Percentiles rank a stretch among this genome's conserved stretches.
Conservation (phyloP, 2,329 filamentous ascomycete species). For the Aspergillus phoenicis region DNA sequence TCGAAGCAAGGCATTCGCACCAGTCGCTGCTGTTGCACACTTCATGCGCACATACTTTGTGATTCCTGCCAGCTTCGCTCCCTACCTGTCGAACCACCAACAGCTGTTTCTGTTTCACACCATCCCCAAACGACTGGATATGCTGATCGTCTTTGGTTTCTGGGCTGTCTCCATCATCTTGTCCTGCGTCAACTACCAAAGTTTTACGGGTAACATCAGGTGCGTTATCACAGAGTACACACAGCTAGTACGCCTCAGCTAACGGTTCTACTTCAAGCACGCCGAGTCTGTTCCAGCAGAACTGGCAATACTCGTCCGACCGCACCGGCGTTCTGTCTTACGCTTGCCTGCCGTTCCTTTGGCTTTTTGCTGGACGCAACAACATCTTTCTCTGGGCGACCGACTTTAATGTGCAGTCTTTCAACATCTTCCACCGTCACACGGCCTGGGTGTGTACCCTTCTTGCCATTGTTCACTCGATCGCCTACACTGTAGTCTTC, state of each 20-base stretch:
- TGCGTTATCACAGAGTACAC: not conserved
- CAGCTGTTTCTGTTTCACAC: slow-evolving; percentile 14
- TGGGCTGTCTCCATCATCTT: slow-evolving; percentile 18
- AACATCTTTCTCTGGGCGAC: slow-evolving; percentile 65
- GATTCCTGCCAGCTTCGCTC: slow-evolving; percentile 11
- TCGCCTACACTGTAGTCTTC: slow-evolving; percentile 55
- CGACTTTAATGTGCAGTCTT: slow-evolving; percentile 65
- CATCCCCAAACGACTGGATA: slow-evolving; percentile 17
- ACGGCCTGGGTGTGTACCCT: slow-evolving; percentile 61
- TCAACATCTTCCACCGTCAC: slow-evolving; percentile 67
- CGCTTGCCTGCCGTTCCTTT: slow-evolving; percentile 63
- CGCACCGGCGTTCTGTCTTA: slow-evolving; percentile 65
- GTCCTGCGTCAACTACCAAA: slow-evolving; percentile 18
- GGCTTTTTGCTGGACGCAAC: slow-evolving; percentile 67
- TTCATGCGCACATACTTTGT: slow-evolving; percentile 6
- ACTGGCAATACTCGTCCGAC: slow-evolving; percentile 59
- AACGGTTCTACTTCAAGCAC: not conserved
- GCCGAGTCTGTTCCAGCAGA: slow-evolving; percentile 12
- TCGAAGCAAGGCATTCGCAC: not conserved
- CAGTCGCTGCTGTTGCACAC: not conserved
- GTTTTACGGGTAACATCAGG: slow-evolving; percentile 18
- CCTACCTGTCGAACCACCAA: slow-evolving; percentile 14
- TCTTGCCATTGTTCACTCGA: slow-evolving; percentile 62
- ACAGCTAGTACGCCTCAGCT: not conserved
- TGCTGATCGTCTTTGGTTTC: slow-evolving; percentile 16